Percentiles rank a stretch among this genome's conserved stretches.
Conservation (phyloP, 305 asterid genomes). For the Lippia alba region DNA sequence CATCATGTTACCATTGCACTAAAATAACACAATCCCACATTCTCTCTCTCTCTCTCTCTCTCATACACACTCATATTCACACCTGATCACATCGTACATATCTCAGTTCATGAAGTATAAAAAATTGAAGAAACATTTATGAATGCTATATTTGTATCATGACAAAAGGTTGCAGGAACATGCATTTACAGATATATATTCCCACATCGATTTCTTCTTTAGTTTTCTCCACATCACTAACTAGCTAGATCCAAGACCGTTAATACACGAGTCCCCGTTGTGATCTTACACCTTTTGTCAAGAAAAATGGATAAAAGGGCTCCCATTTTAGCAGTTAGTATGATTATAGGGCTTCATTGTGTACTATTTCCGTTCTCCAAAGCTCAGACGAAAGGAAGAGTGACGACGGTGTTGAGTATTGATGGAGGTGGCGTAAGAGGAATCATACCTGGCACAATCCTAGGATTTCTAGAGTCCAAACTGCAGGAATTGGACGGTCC, state of each 20-base stretch:
- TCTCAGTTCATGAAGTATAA: no score
- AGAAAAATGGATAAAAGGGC: constrained; percentile 27
- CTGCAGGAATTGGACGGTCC: constrained; percentile 55
- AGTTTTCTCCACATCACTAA: no score
- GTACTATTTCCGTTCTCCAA: constrained; percentile 26
- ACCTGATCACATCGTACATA: no score
- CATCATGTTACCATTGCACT: no score
- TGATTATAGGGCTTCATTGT: constrained; percentile 27
- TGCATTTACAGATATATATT: not conserved
- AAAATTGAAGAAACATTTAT: no score
- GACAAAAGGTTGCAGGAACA: not conserved
- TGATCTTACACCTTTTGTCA: not conserved
- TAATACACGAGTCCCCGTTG: not conserved
- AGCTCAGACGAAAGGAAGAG: constrained; percentile 42
- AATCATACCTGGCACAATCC: constrained; percentile 56
- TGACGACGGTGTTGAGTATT: constrained; percentile 48
- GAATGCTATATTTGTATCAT: not conserved
- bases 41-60: no score
- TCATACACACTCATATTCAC: no score
- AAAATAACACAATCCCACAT: no score
- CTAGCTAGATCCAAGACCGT: not conserved
- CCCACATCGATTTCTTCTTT: not conserved
- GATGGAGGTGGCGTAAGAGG: constrained; percentile 69
- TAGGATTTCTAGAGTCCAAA: constrained; percentile 62
- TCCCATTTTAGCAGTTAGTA: constrained; percentile 30